Conservation (phyloP, 192 early-diverging fungal species). For the Podila minutissima region DNA sequence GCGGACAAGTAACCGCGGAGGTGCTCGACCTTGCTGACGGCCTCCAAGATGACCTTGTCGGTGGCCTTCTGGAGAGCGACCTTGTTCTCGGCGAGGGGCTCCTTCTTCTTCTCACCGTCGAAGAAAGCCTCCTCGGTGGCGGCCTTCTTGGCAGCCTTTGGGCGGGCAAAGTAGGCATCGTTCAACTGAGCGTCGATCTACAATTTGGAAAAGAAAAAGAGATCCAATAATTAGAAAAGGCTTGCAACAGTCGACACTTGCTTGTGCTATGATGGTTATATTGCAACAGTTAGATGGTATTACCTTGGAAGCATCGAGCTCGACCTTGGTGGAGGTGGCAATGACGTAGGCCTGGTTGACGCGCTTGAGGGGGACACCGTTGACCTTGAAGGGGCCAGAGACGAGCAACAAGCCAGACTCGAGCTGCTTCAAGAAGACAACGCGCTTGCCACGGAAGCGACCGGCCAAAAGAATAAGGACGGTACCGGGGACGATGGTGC, state of each 20-base stretch:
- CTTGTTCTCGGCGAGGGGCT: slow-evolving; percentile 79
- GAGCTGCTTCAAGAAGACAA: slow-evolving; percentile 98
- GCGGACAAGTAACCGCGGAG: slow-evolving; percentile 90
- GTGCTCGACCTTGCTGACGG: slow-evolving; percentile 85
- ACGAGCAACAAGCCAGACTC: slow-evolving; percentile 94
- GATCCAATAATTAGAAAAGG: neutral
- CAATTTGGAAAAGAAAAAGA: neutral
- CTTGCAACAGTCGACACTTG: neutral
- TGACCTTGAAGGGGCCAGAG: slow-evolving; percentile 97
- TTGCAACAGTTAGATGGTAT: neutral
- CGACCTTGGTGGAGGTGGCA: slow-evolving; percentile 99
- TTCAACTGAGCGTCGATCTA: slow-evolving; percentile 82
- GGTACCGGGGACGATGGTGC: slow-evolving; percentile 96
- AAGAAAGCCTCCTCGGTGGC: slow-evolving; percentile 93
- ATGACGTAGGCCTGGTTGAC: slow-evolving; percentile 99
- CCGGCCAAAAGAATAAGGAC: slow-evolving; percentile 94
- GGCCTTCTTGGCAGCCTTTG: slow-evolving; percentile 77
- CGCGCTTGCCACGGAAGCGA: slow-evolving; percentile 98
- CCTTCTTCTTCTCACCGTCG: slow-evolving; percentile 78
- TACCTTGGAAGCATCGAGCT: slow-evolving; percentile 80
- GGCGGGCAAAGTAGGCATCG: slow-evolving; percentile 95
- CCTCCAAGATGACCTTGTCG: slow-evolving; percentile 85
- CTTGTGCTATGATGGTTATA: too few relatives aligned
- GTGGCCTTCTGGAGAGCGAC: slow-evolving; percentile 91
- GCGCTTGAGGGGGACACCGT: slow-evolving; percentile 97